A percentile compares a stretch with the other conserved stretches of the same genome.
Conservation (phyloP, 768 basidiomycete species). For the Cantharellus anzutake region DNA sequence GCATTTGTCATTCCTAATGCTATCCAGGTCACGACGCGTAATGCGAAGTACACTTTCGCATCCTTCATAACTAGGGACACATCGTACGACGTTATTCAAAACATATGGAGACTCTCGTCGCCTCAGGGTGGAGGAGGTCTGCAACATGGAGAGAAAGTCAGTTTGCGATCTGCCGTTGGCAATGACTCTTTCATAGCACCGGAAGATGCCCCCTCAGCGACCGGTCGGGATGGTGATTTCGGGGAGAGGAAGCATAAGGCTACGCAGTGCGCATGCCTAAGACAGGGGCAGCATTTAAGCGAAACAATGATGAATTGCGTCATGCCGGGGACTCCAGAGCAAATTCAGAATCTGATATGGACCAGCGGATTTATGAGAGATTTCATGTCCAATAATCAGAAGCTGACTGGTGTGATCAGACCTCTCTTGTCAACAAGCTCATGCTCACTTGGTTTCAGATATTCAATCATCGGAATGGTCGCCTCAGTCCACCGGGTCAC, state of each 20-base stretch:
- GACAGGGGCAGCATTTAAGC: constrained; percentile 43
- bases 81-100: constrained; percentile 86
- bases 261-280: constrained; percentile 47
- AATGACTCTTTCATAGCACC: background rate
- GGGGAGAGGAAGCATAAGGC: constrained; percentile 11
- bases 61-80: constrained; percentile 94
- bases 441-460: constrained; percentile 28
- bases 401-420: constrained; percentile 48
- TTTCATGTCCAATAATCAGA: constrained; percentile 81
- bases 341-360: constrained; percentile 91
- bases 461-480: constrained; percentile 93
- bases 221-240: background rate
- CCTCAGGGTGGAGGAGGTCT: constrained; percentile 28
- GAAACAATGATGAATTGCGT: constrained; percentile 62
- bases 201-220: background rate
- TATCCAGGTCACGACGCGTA: constrained; percentile 67
- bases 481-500: constrained; percentile 39
- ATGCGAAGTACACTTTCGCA: constrained; percentile 77
- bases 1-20: constrained; percentile 96
- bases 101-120: constrained; percentile 84
- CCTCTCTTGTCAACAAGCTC: background rate
- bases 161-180: background rate
- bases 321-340: constrained; percentile 82
- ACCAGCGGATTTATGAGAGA: constrained; percentile 90
- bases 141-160: background rate